Percentiles rank a stretch among this genome's conserved stretches.
These are phyloP conservation scores for Pichia sp. DNA, from an alignment of 1,139 yeast genomes.

Conservation along the genomic window DNA sequence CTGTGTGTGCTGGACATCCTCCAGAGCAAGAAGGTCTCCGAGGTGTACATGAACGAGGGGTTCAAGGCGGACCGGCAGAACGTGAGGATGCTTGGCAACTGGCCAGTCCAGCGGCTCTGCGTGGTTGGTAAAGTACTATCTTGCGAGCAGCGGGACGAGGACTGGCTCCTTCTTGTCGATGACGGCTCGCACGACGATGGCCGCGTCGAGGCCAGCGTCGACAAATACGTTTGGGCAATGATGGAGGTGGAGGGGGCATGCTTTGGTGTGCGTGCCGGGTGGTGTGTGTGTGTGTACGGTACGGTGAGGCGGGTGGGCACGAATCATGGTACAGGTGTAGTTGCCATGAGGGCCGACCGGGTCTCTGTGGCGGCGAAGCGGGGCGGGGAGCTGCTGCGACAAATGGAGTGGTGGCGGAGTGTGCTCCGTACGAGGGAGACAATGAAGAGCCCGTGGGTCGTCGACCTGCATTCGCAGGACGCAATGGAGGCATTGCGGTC, in stretches of 20 bases:
- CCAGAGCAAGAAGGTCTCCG: neutral
- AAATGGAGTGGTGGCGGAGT: slow-evolving; percentile 7
- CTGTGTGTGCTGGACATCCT: neutral
- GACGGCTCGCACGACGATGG: slow-evolving; percentile 7
- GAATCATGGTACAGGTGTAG: neutral
- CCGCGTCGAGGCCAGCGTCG: neutral
- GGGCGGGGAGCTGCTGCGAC: neutral
- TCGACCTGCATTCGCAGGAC: slow-evolving; percentile 5
- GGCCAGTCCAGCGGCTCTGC: slow-evolving; percentile 34
- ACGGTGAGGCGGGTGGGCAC: neutral
- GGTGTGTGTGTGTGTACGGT: slow-evolving; percentile 3
- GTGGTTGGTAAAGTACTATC: slow-evolving; percentile 35
- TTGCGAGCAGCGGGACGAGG: slow-evolving; percentile 20
- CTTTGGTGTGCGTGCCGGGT: slow-evolving; percentile 1
- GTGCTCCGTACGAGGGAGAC: neutral
- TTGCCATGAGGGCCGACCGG: neutral
- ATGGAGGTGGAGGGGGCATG: slow-evolving; percentile 3
- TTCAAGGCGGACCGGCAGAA: neutral
- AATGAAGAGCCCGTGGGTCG: slow-evolving; percentile 2
- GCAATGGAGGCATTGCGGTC: slow-evolving; percentile 8
- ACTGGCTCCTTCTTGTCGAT: slow-evolving; percentile 1
- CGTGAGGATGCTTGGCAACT: slow-evolving; percentile 30
- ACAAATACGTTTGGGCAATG: slow-evolving; percentile 3
- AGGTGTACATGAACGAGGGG: slow-evolving; percentile 10
- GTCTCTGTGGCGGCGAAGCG: neutral